Base-by-base conservation (phyloP, 495 filamentous ascomycete genomes). In the Penicillium antarcticum region DNA sequence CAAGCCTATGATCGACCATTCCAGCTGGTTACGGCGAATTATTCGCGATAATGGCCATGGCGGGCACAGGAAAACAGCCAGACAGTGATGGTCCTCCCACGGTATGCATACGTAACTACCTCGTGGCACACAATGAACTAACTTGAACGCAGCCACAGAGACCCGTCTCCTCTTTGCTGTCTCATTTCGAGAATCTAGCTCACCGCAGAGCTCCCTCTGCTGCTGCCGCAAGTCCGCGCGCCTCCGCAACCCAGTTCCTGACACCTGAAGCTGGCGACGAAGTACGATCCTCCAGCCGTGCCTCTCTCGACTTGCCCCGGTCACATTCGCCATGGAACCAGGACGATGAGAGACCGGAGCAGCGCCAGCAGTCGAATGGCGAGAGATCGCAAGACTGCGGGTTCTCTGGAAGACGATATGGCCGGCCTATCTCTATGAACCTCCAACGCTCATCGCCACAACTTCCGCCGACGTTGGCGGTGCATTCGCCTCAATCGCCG, bases 161-260 rank as follows among this genome's bases (percentile, higher is more conserved):
- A 75, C 89, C 94, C 0, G 94, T 98, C 21, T 98, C 94, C 36
- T 95, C 92, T 39, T 76, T 97, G 29, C 81, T 89, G 41, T 94
- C 91, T 36, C 87, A 92, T 64, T 98, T 98, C 62, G 94, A 98
- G 76, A 87, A 87, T 50, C 84, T 96, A 66, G 80, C 85, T 33
- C 81, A 81, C 56, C 62, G 74, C 45, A 81, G 64, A 44, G 60
- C 65, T 9, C 59, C 61, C 19, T 68, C 71, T 7, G 56, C 66
- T 36, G 46, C 49, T 5, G 43, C 63, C 1, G 57, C 52, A 72
- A 60, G 55, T 56, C 58, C 56, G 35, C 74, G 49, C 63, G 57
- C 71, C 62, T 54, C 65, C 61, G 40, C 62, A 64, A 58, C 47
- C 59, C 52, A 52, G n/a, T 50, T 69, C 53, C 53, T 63, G 64